A percentile compares a stretch with the other conserved stretches of the same genome.
These are phyloP conservation scores for Fistulinella cinereoalba DNA, from an alignment of 1,284 basidiomycete species.

Conservation along the genomic window DNA sequence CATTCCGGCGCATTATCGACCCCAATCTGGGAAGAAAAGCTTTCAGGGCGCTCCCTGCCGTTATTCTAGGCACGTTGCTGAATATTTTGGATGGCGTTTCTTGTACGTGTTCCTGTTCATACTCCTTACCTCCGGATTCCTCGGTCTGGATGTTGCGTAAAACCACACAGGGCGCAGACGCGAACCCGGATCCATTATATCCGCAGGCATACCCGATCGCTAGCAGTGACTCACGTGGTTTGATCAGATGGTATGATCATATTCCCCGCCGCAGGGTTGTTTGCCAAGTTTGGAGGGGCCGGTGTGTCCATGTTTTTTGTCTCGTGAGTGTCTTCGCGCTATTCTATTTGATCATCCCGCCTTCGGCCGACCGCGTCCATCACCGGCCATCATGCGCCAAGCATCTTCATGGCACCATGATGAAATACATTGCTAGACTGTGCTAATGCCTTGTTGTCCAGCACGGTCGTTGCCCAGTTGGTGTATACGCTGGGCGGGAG, in stretches of 20 bases:
- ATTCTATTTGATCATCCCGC: slow-evolving; percentile 5
- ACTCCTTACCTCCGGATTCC: neutral
- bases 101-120: slow-evolving; percentile 50
- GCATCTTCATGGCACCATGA: neutral
- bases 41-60: slow-evolving; percentile 70
- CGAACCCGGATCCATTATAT: neutral
- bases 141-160: slow-evolving; percentile 8
- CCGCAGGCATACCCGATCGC: neutral
- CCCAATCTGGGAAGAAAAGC: slow-evolving; percentile 34
- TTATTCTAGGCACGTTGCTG: slow-evolving; percentile 81
- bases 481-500: slow-evolving; percentile 86
- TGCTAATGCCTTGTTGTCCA: slow-evolving; percentile 12
- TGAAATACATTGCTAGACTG: neutral
- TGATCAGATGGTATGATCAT: slow-evolving; percentile 79
- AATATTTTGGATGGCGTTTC: slow-evolving; percentile 94
- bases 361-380: too few relatives aligned
- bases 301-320: slow-evolving; percentile 97
- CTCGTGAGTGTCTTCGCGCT: slow-evolving; percentile 47
- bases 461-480: slow-evolving; percentile 72
- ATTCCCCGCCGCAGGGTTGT: slow-evolving; percentile 83
- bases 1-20: slow-evolving; percentile 9
- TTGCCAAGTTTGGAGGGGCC: slow-evolving; percentile 79
- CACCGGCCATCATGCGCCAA: too few relatives aligned
- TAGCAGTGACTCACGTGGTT: slow-evolving; percentile 9
- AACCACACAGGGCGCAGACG: slow-evolving; percentile 1